These are phyloP conservation scores for Pythium biforme DNA, from an alignment of 352 stramenopile species.

Conservation along the genomic window DNA sequence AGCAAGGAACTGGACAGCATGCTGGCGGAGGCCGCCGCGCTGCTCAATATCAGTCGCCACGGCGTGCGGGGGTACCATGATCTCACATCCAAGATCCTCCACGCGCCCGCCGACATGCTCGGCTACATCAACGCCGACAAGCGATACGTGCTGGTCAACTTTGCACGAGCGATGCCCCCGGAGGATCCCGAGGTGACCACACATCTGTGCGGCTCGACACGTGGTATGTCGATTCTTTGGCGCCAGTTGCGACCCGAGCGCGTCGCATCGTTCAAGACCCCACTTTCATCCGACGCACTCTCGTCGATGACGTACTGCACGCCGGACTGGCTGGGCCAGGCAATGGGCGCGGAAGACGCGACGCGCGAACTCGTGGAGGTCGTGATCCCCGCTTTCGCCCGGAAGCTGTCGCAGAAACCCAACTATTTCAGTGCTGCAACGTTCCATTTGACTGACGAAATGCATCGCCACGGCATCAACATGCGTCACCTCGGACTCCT, in stretches of 20 bases:
- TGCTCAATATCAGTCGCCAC: constrained; percentile 86
- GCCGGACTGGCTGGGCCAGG: constrained; percentile 83
- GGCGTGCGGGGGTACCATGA: constrained; percentile 84
- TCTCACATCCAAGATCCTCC: constrained; percentile 79
- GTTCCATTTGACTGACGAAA: constrained; percentile 72
- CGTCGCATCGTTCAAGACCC: constrained; percentile 43
- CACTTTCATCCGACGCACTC: constrained; percentile 83
- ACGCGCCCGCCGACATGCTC: constrained; percentile 77
- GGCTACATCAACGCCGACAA: constrained; percentile 66
- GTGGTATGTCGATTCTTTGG: constrained; percentile 92
- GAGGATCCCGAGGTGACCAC: constrained; percentile 82
- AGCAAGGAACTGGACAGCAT: constrained; percentile 79
- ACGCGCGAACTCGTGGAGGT: constrained; percentile 73
- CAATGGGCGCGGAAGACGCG: constrained; percentile 59
- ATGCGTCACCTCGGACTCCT: constrained; percentile 87
- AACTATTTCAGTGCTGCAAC: constrained; percentile 48
- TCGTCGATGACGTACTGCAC: constrained; percentile 85
- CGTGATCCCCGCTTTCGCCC: constrained; percentile 75
- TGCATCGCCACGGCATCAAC: constrained; percentile 91
- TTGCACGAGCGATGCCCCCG: constrained; percentile 80
- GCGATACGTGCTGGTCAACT: constrained; percentile 78
- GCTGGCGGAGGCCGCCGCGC: constrained; percentile 50
- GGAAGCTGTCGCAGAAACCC: constrained; percentile 66
- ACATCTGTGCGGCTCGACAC: constrained; percentile 73
- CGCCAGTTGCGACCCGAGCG: constrained; percentile 87